Percentiles rank a stretch among this genome's conserved stretches.
These are phyloP conservation scores for Fusarium algeriense DNA, from an alignment of 2,329 filamentous ascomycete species.

Conservation along the genomic window DNA sequence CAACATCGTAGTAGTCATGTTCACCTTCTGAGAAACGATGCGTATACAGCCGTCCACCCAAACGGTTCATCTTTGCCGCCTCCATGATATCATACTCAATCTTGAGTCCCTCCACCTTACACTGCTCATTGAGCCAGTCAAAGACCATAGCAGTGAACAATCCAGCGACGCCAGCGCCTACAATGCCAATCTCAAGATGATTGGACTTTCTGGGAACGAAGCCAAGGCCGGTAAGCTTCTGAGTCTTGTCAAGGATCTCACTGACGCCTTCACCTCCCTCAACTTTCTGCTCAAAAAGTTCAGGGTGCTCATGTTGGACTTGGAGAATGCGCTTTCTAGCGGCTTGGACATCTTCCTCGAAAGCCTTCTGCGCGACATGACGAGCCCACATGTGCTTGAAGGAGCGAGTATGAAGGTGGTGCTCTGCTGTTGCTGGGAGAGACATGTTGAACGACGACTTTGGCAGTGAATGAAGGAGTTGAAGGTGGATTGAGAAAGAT, in stretches of 20 bases:
- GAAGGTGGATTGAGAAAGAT: no score
- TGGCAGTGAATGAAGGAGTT: no score
- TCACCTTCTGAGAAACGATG: slow-evolving; percentile 46
- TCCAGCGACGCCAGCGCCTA: slow-evolving; percentile 23
- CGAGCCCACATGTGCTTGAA: slow-evolving; percentile 34
- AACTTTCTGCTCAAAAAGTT: background rate
- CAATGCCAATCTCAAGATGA: background rate
- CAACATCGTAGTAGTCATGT: slow-evolving; percentile 51
- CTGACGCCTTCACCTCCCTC: slow-evolving; percentile 1
- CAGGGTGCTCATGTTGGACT: background rate
- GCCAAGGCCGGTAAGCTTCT: background rate
- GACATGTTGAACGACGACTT: background rate
- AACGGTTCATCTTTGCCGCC: slow-evolving; percentile 42
- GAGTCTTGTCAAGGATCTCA: background rate
- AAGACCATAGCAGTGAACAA: slow-evolving; percentile 20
- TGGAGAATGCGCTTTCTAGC: background rate
- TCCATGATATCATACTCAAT: slow-evolving; percentile 56
- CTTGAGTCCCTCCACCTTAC: slow-evolving; percentile 22
- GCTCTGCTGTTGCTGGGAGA: background rate
- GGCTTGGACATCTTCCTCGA: slow-evolving; percentile 19
- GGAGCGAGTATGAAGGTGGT: background rate
- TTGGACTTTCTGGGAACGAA: background rate
- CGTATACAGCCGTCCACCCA: slow-evolving; percentile 55
- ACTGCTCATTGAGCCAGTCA: slow-evolving; percentile 25
- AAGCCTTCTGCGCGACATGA: slow-evolving; percentile 11